phyloP scores from a whole-genome alignment of 2,329 filamentous ascomycete genomes.

The Aureobasidium sp. region DNA sequence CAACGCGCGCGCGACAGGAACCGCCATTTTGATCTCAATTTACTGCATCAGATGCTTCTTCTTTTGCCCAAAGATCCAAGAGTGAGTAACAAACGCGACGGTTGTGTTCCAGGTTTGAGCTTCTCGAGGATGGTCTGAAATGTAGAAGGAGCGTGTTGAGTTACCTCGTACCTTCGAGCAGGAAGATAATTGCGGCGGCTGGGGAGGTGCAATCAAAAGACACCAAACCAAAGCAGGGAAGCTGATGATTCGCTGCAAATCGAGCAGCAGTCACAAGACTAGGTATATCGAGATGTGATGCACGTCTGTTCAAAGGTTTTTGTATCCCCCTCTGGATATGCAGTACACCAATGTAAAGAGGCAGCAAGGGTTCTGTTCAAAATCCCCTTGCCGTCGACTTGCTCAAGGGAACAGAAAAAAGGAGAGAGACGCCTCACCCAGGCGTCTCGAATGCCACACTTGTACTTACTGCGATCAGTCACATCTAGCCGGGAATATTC shows the following conservation, averaged over 20 bases:
- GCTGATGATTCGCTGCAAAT: background rate
- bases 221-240: background rate
- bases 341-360: background rate
- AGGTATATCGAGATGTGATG: background rate
- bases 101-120: background rate
- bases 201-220: conserved; percentile 10
- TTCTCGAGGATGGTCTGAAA: background rate
- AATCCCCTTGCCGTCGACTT: background rate
- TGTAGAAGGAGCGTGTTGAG: background rate
- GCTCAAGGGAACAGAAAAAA: background rate
- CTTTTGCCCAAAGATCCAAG: background rate
- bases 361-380: background rate
- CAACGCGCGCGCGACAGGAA: conserved; percentile 8
- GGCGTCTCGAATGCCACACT: background rate
- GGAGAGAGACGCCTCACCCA: background rate
- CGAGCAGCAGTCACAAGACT: conserved; percentile 4
- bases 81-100: too few relatives aligned
- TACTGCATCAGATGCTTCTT: background rate
- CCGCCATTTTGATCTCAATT: background rate
- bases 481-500: background rate
- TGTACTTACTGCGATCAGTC: background rate
- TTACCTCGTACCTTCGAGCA: background rate
- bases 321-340: background rate
- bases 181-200: conserved; percentile 10
- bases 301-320: background rate